Evolutionary conservation across 805 yeast genomes (phyloP).

Genomic region (Suhomyces sp.): DNA sequence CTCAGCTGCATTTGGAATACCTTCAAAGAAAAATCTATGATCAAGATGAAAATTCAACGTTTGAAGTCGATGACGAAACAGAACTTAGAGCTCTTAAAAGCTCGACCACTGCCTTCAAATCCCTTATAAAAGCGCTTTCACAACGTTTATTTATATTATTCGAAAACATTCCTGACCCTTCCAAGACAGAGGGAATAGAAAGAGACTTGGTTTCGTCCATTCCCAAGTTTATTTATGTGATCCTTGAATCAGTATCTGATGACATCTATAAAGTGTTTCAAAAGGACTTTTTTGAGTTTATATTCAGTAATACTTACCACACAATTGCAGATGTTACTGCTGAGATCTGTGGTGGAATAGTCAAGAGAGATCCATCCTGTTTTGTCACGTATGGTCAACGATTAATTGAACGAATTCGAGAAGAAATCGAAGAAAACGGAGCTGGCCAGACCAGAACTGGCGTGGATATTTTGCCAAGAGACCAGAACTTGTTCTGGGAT

Average conservation of each 20-base stretch:
- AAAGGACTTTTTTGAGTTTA: constrained; percentile 51
- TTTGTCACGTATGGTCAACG: constrained; percentile 44
- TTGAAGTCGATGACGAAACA: constrained; percentile 42
- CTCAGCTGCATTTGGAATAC: constrained; percentile 59
- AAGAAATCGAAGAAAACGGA: constrained; percentile 69
- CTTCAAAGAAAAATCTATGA: constrained; percentile 44
- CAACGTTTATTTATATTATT: constrained; percentile 60
- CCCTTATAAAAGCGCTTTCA: constrained; percentile 53
- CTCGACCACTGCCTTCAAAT: constrained; percentile 68
- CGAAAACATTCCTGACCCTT: constrained; percentile 65
- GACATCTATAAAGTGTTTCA: constrained; percentile 48
- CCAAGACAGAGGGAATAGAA: constrained; percentile 51
- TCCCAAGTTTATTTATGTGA: constrained; percentile 35
- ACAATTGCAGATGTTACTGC: constrained; percentile 66
- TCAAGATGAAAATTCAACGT: constrained; percentile 9
- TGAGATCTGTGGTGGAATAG: constrained; percentile 68
- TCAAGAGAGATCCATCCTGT: constrained; percentile 56
- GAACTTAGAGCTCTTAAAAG: constrained; percentile 63
- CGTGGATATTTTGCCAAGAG: constrained; percentile 69
- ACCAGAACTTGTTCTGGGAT: constrained; percentile 71
- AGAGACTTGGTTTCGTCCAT: constrained; percentile 37
- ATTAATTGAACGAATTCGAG: constrained; percentile 52
- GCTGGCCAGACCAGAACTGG: constrained; percentile 76
- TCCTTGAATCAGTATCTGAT: constrained; percentile 58
- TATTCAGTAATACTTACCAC: constrained; percentile 56